These are phyloP conservation scores for Melampsora americana DNA, from an alignment of 1,284 basidiomycete species.

Conservation along the genomic window DNA sequence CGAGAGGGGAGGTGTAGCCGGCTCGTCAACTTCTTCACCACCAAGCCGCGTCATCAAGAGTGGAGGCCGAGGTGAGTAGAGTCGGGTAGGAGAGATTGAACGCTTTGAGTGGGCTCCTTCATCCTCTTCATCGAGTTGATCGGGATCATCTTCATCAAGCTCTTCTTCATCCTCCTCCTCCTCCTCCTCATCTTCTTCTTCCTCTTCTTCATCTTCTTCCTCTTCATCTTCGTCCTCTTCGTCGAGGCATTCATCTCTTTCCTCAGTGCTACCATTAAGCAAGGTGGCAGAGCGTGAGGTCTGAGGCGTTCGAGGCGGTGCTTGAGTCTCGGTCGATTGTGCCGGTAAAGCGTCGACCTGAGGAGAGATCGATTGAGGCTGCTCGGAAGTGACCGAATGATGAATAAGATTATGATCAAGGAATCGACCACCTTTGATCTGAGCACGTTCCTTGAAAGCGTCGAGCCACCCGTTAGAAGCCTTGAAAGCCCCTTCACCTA, in stretches of 20 bases:
- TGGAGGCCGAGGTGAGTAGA: conserved; percentile 17
- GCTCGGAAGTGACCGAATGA: conserved; percentile 67
- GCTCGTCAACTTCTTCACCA: too few species aligned
- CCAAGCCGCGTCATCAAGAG: background rate
- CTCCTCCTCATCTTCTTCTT: conserved; percentile 51
- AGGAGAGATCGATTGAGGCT: conserved; percentile 62
- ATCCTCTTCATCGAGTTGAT: conserved; percentile 46
- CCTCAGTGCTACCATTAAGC: conserved; percentile 43
- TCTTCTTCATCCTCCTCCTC: conserved; percentile 47
- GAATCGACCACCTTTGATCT: conserved; percentile 57
- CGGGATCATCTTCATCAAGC: conserved; percentile 46
- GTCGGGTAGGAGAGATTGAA: background rate
- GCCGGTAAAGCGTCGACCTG: conserved; percentile 48
- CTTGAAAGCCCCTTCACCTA: conserved; percentile 72
- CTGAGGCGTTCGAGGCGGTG: background rate
- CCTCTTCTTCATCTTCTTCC: conserved; percentile 63
- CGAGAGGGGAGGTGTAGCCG: conserved; percentile 29
- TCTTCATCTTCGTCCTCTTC: conserved; percentile 51
- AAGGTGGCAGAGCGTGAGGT: conserved; percentile 11
- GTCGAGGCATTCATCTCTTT: conserved; percentile 42
- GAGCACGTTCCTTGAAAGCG: conserved; percentile 78
- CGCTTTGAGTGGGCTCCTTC: conserved; percentile 7
- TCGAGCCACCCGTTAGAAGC: conserved; percentile 85
- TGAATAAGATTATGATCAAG: conserved; percentile 67
- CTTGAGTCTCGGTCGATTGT: conserved; percentile 24